phyloP scores from a whole-genome alignment of 306 rosid genomes.

The Nissolia schottii region DNA sequence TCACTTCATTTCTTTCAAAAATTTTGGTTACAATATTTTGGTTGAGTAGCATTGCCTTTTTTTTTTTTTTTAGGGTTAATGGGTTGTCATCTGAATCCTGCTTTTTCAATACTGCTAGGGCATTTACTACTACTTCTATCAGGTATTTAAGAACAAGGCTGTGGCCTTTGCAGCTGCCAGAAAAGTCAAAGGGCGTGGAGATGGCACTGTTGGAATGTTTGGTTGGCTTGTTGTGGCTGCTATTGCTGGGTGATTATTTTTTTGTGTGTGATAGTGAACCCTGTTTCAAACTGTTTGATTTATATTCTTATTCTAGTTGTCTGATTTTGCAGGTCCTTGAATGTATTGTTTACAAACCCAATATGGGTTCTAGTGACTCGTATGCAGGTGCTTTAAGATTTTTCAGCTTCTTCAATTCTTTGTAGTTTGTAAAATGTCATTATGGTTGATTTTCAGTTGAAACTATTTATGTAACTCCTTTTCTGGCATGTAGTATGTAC shows the following conservation, averaged over 20 bases:
- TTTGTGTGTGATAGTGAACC: neutral
- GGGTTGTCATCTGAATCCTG: neutral
- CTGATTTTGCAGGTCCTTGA: constrained; percentile 64
- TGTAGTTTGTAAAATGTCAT: neutral
- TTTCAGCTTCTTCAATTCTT: neutral
- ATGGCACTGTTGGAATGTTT: constrained; percentile 83
- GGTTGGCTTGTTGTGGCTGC: constrained; percentile 89
- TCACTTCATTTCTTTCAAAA: too few species aligned
- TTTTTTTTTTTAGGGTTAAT: neutral
- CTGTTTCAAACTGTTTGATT: neutral
- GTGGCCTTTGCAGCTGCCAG: constrained; percentile 70
- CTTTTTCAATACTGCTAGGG: constrained; percentile 46
- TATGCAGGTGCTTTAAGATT: constrained; percentile 62
- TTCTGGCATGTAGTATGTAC: neutral
- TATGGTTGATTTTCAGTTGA: constrained; percentile 3
- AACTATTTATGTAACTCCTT: neutral
- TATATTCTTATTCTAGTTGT: neutral
- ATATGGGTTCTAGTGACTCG: constrained; percentile 93
- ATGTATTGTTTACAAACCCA: constrained; percentile 70
- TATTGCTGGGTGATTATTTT: constrained; percentile 60
- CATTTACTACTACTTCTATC: constrained; percentile 78
- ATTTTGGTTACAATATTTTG: too few species aligned
- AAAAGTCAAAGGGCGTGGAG: constrained; percentile 57
- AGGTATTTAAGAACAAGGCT: constrained; percentile 79
- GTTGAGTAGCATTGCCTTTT: too few species aligned